Percentiles rank a stretch among this genome's conserved stretches.
Evolutionary conservation across 2,329 filamentous ascomycete genomes (phyloP).

Genomic region (Colletotrichum orbiculare): DNA sequence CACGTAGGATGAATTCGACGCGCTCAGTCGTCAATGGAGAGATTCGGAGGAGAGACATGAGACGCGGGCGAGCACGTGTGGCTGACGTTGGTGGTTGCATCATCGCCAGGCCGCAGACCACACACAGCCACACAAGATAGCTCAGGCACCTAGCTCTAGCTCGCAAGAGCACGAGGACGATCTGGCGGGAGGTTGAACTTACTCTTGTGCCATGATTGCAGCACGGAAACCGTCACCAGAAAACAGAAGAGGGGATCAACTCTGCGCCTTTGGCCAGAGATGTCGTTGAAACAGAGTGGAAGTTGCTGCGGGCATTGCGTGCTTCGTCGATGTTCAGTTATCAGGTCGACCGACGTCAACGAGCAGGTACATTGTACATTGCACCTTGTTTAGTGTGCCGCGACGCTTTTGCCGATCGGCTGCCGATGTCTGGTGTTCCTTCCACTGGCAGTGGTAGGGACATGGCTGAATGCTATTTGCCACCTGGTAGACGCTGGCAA

Average conservation of each 20-base stretch:
- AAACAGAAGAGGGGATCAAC: background rate
- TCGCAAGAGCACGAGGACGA: constrained; percentile 7
- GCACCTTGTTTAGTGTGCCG: no score
- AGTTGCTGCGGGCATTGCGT: constrained; percentile 25
- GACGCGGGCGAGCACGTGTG: constrained; percentile 26
- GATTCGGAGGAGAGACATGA: constrained; percentile 13
- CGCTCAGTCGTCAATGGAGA: constrained; percentile 5
- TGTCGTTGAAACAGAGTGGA: constrained; percentile 35
- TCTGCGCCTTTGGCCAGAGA: constrained; percentile 25
- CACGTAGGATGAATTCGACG: background rate
- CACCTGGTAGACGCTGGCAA: no score
- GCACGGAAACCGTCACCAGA: constrained; percentile 2
- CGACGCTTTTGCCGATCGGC: constrained; percentile 33
- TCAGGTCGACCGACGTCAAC: constrained; percentile 28
- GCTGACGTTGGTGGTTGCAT: constrained; percentile 32
- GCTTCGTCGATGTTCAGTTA: constrained; percentile 28
- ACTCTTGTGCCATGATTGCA: constrained; percentile 32
- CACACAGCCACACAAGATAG: constrained; percentile 28
- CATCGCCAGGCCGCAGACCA: constrained; percentile 31
- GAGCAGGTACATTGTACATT: background rate
- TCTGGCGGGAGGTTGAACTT: constrained; percentile 4
- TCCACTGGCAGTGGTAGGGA: constrained; percentile 13
- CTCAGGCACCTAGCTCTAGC: constrained; percentile 10
- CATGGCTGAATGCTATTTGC: background rate
- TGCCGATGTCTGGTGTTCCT: constrained; percentile 22